Conservation (phyloP, 257 asterid species). For the Perilla frutescens region DNA sequence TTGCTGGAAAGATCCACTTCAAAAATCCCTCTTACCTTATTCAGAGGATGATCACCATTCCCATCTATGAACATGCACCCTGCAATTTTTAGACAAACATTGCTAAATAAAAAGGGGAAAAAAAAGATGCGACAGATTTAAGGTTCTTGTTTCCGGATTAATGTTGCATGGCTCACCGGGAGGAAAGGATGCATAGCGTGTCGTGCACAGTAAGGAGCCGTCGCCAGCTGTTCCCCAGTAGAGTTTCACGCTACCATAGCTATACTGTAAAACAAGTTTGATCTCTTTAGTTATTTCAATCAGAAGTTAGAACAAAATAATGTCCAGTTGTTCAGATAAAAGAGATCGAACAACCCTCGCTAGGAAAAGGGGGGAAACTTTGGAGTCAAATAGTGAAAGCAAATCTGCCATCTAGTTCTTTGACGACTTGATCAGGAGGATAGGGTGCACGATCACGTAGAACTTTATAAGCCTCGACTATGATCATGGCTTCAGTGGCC, state of each 20-base stretch:
- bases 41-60: constrained; percentile 64
- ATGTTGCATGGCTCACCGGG: constrained; percentile 48
- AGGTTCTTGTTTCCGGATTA: background rate
- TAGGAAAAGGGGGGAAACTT: constrained; percentile 57
- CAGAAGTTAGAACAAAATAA: background rate
- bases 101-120: background rate
- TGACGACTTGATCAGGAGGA: constrained; percentile 74
- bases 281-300: background rate
- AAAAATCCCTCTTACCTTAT: constrained; percentile 61
- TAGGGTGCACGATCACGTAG: constrained; percentile 71
- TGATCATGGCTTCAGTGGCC: constrained; percentile 62
- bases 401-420: constrained; percentile 65
- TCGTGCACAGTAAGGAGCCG: constrained; percentile 75
- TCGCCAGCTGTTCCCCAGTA: constrained; percentile 78
- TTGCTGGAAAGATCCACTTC: constrained; percentile 67
- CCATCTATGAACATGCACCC: constrained; percentile 67
- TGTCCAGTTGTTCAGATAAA: background rate
- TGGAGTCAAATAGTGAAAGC: constrained; percentile 66
- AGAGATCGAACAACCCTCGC: constrained; percentile 52
- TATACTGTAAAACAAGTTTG: constrained; percentile 48
- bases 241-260: constrained; percentile 59
- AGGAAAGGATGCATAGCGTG: constrained; percentile 70
- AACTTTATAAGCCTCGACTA: constrained; percentile 65
- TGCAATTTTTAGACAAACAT: constrained; percentile 25
- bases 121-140: background rate